These are phyloP conservation scores for Haematococcus lacustris DNA, from an alignment of 139 green algal species.

Conservation along the genomic window DNA sequence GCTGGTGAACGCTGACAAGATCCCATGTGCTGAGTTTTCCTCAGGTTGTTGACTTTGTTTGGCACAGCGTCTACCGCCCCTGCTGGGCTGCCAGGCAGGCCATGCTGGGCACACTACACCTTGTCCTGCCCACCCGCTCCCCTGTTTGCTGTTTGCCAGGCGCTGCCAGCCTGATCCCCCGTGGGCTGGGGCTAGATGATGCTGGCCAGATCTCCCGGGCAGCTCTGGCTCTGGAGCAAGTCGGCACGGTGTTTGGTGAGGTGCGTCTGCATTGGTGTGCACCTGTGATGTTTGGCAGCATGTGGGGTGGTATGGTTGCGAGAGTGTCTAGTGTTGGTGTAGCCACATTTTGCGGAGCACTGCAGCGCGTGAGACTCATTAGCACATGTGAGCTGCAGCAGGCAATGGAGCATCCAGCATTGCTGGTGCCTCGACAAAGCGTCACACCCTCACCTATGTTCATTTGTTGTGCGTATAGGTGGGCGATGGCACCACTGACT, in stretches of 20 bases:
- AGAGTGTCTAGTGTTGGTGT: no score
- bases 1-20: no score
- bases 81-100: no score
- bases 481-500: slow-evolving; percentile 36
- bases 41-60: no score
- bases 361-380: neutral
- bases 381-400: neutral
- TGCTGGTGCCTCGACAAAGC: neutral
- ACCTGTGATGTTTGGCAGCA: neutral
- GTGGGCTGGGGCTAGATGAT: neutral
- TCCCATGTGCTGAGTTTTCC: no score
- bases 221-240: neutral
- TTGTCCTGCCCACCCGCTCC: no score
- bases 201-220: neutral
- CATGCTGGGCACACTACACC: no score
- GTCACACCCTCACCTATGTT: neutral
- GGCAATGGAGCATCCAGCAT: neutral
- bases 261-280: no score
- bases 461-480: slow-evolving; percentile 24
- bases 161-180: neutral
- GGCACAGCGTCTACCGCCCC: no score
- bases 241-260: neutral
- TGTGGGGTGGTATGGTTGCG: no score
- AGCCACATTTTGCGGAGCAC: neutral
- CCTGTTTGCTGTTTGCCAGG: no score